A percentile compares a stretch with the other conserved stretches of the same genome.
phyloP scores from a whole-genome alignment of 768 basidiomycete genomes.

The Collybiopsis confluens region DNA sequence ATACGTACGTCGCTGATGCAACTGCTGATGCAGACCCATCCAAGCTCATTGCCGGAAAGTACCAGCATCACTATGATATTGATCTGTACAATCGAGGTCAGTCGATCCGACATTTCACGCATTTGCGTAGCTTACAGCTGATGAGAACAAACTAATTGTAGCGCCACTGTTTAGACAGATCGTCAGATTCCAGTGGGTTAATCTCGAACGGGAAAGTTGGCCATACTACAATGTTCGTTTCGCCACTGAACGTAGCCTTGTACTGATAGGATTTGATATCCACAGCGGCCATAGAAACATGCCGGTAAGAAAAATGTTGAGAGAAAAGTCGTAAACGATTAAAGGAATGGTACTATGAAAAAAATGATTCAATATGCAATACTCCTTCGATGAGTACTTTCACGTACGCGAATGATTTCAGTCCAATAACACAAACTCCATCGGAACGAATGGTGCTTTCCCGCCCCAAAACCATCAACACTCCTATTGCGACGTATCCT shows the following conservation, averaged over 20 bases:
- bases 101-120: too few species aligned
- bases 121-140: too few species aligned
- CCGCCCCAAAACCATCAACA: constrained; percentile 2
- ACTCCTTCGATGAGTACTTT: neutral
- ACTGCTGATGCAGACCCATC: constrained; percentile 4
- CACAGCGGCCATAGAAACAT: constrained; percentile 9
- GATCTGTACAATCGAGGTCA: too few species aligned
- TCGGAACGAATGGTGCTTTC: constrained; percentile 3
- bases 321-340: constrained; percentile 1
- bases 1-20: constrained; percentile 2
- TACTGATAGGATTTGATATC: constrained; percentile 3
- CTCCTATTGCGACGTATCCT: constrained; percentile 2
- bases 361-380: too few species aligned
- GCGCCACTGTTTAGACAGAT: neutral
- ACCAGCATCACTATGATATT: constrained; percentile 1
- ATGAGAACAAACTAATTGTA: neutral
- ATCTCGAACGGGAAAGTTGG: neutral
- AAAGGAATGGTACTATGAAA: constrained; percentile 3
- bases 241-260: neutral
- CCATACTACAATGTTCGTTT: constrained; percentile 6
- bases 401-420: constrained; percentile 2
- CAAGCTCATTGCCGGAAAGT: constrained; percentile 4
- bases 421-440: constrained; percentile 7
- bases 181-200: too few species aligned
- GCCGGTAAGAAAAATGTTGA: constrained; percentile 5